Conservation (phyloP, 331 rosid species). For the Quercus lobata region DNA sequence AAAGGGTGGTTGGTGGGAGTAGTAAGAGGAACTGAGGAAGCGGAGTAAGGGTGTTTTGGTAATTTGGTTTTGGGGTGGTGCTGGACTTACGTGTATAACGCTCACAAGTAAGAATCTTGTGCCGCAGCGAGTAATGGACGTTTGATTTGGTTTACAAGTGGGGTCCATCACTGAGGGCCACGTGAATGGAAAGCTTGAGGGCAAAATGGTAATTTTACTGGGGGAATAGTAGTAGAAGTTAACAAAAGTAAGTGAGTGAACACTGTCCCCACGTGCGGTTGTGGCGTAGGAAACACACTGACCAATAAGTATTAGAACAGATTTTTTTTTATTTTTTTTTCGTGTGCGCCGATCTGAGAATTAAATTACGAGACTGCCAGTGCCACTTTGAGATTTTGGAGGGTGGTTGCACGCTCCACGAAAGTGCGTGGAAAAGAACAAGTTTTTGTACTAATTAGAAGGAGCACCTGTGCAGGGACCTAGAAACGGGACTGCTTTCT, state of each 20-base stretch:
- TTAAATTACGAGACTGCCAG: background rate
- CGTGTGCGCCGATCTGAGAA: background rate
- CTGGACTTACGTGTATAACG: background rate
- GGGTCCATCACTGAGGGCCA: background rate
- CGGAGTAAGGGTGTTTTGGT: constrained; percentile 8
- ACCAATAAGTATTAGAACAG: background rate
- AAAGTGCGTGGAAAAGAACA: background rate
- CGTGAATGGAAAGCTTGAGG: background rate
- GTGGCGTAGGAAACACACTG: constrained; percentile 1
- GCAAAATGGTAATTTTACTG: background rate
- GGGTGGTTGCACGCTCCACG: background rate
- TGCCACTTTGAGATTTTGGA: background rate
- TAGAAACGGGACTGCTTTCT: too few species aligned
- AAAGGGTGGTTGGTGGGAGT: background rate
- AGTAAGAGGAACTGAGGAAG: too few species aligned
- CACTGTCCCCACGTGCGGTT: background rate
- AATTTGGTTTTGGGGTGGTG: accelerated
- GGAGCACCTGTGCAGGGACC: background rate
- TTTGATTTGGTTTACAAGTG: background rate
- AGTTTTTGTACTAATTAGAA: too few species aligned
- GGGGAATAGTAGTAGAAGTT: background rate
- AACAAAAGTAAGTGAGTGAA: background rate
- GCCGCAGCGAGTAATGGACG: background rate
- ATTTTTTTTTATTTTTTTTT: background rate
- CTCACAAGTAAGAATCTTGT: constrained; percentile 30